phyloP scores from a whole-genome alignment of 805 yeast species.

The Wickerhamomyces xylosicus region DNA sequence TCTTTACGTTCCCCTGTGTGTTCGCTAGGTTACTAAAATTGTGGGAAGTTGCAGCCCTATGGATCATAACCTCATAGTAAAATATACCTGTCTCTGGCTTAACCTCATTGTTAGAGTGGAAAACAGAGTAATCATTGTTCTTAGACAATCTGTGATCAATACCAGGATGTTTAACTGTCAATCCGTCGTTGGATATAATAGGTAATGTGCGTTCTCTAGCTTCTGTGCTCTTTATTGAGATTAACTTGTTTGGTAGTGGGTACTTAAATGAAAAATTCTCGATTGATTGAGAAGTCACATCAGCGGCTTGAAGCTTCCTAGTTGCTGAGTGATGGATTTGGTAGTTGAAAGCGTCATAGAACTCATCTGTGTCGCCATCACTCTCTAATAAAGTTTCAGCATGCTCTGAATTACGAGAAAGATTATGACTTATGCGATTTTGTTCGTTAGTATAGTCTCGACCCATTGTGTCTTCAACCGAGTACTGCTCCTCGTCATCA shows the following conservation, averaged over 20 bases:
- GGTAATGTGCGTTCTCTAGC: constrained; percentile 1
- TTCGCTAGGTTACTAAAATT: no score
- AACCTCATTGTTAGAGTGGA: constrained; percentile 26
- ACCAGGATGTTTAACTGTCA: constrained; percentile 6
- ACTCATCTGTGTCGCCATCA: no score
- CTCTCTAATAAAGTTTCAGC: no score
- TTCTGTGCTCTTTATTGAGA: background rate
- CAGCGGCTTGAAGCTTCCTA: no score
- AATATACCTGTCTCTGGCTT: constrained; percentile 33
- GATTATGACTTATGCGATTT: no score
- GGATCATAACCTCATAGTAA: constrained; percentile 39
- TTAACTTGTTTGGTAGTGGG: constrained; percentile 13
- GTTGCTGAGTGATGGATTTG: no score
- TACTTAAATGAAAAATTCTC: constrained; percentile 8
- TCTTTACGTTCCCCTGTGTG: no score
- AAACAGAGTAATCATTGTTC: constrained; percentile 12
- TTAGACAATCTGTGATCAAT: constrained; percentile 4
- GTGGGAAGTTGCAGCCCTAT: background rate
- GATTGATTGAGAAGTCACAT: background rate
- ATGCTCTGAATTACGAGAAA: no score
- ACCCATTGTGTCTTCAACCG: no score
- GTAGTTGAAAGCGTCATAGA: no score
- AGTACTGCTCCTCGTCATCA: constrained; percentile 1
- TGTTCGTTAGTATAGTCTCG: no score
- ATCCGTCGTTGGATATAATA: constrained; percentile 6